Evolutionary conservation across 2,329 filamentous ascomycete genomes (phyloP), one percentile per base, ranked within the genome.

Genomic region (Aureobasidium vineae): DNA sequence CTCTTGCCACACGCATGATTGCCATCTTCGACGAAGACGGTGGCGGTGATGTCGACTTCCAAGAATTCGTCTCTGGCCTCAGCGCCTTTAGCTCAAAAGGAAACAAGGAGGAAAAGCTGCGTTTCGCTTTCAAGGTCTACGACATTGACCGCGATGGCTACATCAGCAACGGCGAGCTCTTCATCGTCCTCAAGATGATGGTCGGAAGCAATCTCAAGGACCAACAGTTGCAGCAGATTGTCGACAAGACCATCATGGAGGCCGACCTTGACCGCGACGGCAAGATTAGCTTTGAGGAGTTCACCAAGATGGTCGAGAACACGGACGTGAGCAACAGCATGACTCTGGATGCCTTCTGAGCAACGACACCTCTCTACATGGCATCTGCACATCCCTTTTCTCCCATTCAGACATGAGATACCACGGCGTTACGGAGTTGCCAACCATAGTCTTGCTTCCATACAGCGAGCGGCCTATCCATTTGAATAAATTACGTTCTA

Each of bases 171-270:
- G 95, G 95, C 74, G 95, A 99, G 83, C 86, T 99, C 61, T 99
- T 98, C 79, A 98, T 99, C 75, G 95, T 99, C 75, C 85, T 99
- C 75, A 99, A 99, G 90, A 99, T 99, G 95, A 99, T 99, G 95
- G 95, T 99, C 61, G 95, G 95, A 68, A 97, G 91, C 82, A 99
- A 99, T 79, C 82, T 99, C 75, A 99, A 99, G 85, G 95, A 99
- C 79, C 92, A 97, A 80, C 95, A 99, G 82, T 82, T 99, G 77
- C 95, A 99, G 82, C 95, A 94, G 86, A 99, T 99, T 77, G 95
- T 99, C 72, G 95, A 99, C 83, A 99, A 99, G 87, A 99, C 95
- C 68, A 98, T 99, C 78, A 98, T 98, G 95, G 95, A 99, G 82
- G 95, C 95, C 57, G 95, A 99, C 79, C 85, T 93, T 72, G 95